Percentiles rank a stretch among this genome's conserved stretches.
phyloP scores from a whole-genome alignment of 2,329 filamentous ascomycete genomes.

The Rhynchosporium agropyri region DNA sequence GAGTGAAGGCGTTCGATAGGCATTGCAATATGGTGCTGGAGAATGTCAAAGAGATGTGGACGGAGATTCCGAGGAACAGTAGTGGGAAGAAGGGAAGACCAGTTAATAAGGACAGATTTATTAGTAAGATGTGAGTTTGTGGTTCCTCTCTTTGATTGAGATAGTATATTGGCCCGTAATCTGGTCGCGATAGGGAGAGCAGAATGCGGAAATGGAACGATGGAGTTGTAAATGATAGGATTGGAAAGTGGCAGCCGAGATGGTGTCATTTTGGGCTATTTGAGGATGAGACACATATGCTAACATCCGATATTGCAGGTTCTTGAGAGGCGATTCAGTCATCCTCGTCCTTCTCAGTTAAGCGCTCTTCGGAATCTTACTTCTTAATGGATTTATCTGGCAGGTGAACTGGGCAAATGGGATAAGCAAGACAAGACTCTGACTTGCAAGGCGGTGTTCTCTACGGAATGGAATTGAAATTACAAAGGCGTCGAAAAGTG shows the following conservation, averaged over 20 bases:
- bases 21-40: slow-evolving; percentile 99
- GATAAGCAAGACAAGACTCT: slow-evolving; percentile 28
- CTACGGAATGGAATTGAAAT: slow-evolving; percentile 33
- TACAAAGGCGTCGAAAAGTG: slow-evolving; percentile 39
- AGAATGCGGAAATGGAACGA: slow-evolving; percentile 16
- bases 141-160: neutral
- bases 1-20: slow-evolving; percentile 97
- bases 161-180: neutral
- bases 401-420: slow-evolving; percentile 2
- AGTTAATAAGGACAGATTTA: slow-evolving; percentile 97
- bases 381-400: slow-evolving; percentile 20
- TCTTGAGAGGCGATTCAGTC: slow-evolving; percentile 44
- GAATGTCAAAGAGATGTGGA: slow-evolving; percentile 99
- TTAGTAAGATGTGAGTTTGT: slow-evolving; percentile 84
- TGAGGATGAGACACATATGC: neutral
- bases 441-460: slow-evolving; percentile 22
- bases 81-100: slow-evolving; percentile 86
- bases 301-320: slow-evolving; percentile 35
- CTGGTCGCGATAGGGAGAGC: neutral
- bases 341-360: slow-evolving; percentile 44
- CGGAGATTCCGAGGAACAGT: slow-evolving; percentile 81
- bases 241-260: neutral
- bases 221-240: neutral
- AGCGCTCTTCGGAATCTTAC: slow-evolving; percentile 25
- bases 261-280: neutral